Conservation (phyloP, 306 rosid species). For the Glycyrrhiza uralensis region DNA sequence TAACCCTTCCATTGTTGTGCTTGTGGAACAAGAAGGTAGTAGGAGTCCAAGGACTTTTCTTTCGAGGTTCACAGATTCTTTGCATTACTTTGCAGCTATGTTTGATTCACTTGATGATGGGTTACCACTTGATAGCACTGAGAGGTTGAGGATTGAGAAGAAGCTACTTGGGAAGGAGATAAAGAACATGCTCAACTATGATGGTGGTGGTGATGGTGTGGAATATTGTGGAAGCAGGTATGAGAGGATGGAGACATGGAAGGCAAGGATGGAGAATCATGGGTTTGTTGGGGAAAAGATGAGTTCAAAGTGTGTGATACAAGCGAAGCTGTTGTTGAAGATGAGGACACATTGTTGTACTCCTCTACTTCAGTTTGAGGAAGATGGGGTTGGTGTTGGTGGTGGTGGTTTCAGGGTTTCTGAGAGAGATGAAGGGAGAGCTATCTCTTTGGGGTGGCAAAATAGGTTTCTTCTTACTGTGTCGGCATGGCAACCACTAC, state of each 20-base stretch:
- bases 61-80: conserved; percentile 63
- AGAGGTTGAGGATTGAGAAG: conserved; percentile 72
- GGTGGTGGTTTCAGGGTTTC: conserved; percentile 68
- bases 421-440: conserved; percentile 72
- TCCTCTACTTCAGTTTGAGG: conserved; percentile 55
- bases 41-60: conserved; percentile 45
- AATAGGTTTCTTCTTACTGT: conserved; percentile 67
- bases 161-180: conserved; percentile 69
- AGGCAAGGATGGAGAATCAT: conserved; percentile 62
- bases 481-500: conserved; percentile 62
- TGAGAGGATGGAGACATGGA: conserved; percentile 69
- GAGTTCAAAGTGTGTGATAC: conserved; percentile 66
- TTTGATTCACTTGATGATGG: conserved; percentile 80
- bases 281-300: conserved; percentile 44
- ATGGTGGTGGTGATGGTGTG: conserved; percentile 31
- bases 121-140: conserved; percentile 56
- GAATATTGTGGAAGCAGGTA: conserved; percentile 47
- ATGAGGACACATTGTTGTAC: conserved; percentile 71
- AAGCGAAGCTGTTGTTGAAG: conserved; percentile 68
- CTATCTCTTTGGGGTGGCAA: conserved; percentile 80
- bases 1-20: conserved; percentile 47
- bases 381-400: conserved; percentile 47
- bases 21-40: conserved; percentile 71
- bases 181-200: conserved; percentile 52
- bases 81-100: conserved; percentile 76